Evolutionary conservation across 2,329 filamentous ascomycete genomes (phyloP).

Genomic region (Chaetomium sp.): DNA sequence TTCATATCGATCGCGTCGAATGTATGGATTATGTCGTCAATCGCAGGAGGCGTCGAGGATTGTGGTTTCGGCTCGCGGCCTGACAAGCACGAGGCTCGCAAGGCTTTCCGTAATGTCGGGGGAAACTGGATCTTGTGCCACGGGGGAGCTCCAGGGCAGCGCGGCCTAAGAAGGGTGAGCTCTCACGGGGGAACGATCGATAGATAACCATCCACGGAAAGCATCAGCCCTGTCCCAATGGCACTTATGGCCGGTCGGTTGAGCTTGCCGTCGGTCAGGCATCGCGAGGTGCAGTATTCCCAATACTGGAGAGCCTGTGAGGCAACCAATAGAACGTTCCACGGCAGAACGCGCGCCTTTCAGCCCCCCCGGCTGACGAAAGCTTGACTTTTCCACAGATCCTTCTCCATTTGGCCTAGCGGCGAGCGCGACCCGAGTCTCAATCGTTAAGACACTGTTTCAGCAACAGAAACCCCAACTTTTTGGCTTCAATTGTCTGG

Average conservation of each 20-base stretch:
- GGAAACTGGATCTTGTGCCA: too few relatives aligned
- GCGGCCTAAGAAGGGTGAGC: too few relatives aligned
- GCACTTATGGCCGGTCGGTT: not conserved
- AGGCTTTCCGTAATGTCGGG: not conserved
- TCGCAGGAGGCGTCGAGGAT: not conserved
- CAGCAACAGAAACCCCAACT: too few relatives aligned
- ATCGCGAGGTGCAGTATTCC: constrained; percentile 1
- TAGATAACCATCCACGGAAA: too few relatives aligned
- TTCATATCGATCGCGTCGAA: not conserved
- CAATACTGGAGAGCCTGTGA: not conserved
- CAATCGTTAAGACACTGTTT: too few relatives aligned
- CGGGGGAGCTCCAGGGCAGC: too few relatives aligned
- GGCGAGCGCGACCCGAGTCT: too few relatives aligned
- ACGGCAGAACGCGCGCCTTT: not conserved
- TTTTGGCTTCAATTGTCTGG: too few relatives aligned
- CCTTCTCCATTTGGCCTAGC: not conserved
- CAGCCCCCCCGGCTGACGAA: not conserved
- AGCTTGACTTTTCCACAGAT: not conserved
- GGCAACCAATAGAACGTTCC: constrained; percentile 13
- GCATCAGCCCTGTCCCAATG: not conserved
- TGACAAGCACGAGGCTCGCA: not conserved
- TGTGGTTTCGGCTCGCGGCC: not conserved
- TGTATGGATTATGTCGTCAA: not conserved
- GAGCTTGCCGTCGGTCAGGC: not conserved
- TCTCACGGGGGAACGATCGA: too few relatives aligned